Conservation (phyloP, 2,329 filamentous ascomycete species). For the Niveomyces coronatus region DNA sequence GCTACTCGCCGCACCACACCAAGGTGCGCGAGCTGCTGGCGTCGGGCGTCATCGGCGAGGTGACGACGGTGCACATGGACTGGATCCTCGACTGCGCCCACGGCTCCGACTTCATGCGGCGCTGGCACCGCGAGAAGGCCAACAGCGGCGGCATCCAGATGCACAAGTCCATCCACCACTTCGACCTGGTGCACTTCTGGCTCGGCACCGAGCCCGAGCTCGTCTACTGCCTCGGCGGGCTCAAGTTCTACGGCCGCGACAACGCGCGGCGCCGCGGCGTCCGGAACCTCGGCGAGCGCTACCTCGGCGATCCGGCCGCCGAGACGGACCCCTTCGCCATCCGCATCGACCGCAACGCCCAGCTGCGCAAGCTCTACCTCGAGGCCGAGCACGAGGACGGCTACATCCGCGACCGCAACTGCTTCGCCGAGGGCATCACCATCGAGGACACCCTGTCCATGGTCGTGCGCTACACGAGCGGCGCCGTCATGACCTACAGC, state of each 20-base stretch:
- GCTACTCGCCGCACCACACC: constrained; percentile 42
- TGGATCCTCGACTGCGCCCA: constrained; percentile 40
- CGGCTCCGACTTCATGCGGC: constrained; percentile 38
- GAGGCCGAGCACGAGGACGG: constrained; percentile 39
- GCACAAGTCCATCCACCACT: constrained; percentile 41
- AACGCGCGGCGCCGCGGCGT: constrained; percentile 36
- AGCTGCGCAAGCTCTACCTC: constrained; percentile 33
- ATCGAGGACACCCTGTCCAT: constrained; percentile 40
- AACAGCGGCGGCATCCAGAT: constrained; percentile 38
- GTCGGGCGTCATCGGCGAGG: constrained; percentile 33
- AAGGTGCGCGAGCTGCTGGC: constrained; percentile 34
- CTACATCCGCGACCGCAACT: constrained; percentile 37
- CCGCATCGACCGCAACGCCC: constrained; percentile 29
- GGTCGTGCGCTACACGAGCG: constrained; percentile 31
- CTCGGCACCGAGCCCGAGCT: constrained; percentile 30
- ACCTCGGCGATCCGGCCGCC: constrained; percentile 29
- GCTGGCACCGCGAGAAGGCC: constrained; percentile 39
- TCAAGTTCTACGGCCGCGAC: constrained; percentile 39
- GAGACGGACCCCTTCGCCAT: constrained; percentile 35
- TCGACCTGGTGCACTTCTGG: constrained; percentile 43
- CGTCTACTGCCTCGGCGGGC: constrained; percentile 35
- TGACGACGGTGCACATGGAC: constrained; percentile 37
- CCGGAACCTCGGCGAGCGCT: constrained; percentile 28
- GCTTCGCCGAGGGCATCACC: constrained; percentile 38
- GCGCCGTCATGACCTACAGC: constrained; percentile 34